phyloP scores from a whole-genome alignment of 2,329 filamentous ascomycete genomes.

The Phialophora macrospora region DNA sequence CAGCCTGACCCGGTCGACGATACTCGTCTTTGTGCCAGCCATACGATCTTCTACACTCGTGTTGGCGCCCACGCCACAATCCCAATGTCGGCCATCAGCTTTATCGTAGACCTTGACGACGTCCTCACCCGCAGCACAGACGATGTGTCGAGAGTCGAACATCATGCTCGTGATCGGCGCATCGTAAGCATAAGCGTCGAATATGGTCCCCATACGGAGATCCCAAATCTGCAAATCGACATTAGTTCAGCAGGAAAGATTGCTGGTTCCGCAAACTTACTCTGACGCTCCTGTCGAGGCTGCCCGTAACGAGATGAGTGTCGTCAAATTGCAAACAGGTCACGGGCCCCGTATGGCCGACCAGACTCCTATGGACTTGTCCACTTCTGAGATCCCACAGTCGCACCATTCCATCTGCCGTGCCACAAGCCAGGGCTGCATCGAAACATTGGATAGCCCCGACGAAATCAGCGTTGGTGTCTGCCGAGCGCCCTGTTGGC shows the following conservation, averaged over 20 bases:
- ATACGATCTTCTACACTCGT: conserved; percentile 59
- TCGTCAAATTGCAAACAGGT: conserved; percentile 97
- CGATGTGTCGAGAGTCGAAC: conserved; percentile 90
- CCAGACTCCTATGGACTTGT: conserved; percentile 93
- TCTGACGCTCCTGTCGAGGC: conserved; percentile 87
- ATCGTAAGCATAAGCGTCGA: conserved; percentile 95
- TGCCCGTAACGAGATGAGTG: conserved; percentile 90
- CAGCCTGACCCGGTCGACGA: conserved; percentile 84
- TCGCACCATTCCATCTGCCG: conserved; percentile 94
- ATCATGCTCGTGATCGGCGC: conserved; percentile 92
- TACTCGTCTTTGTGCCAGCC: conserved; percentile 65
- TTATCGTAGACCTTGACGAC: conserved; percentile 99
- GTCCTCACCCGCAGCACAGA: conserved; percentile 85
- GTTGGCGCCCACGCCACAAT: conserved; percentile 82
- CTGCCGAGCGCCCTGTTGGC: conserved; percentile 65
- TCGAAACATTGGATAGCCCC: conserved; percentile 95
- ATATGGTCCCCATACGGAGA: conserved; percentile 90
- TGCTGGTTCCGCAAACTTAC: conserved; percentile 61
- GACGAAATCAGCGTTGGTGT: conserved; percentile 83
- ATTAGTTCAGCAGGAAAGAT: conserved; percentile 38
- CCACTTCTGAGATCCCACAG: conserved; percentile 96
- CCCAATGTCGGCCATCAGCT: conserved; percentile 93
- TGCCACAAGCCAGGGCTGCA: conserved; percentile 91
- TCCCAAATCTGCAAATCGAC: conserved; percentile 86
- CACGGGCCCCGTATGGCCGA: conserved; percentile 93